These are phyloP conservation scores for Lactarius trivialis DNA, from an alignment of 768 basidiomycete species.

Conservation along the genomic window DNA sequence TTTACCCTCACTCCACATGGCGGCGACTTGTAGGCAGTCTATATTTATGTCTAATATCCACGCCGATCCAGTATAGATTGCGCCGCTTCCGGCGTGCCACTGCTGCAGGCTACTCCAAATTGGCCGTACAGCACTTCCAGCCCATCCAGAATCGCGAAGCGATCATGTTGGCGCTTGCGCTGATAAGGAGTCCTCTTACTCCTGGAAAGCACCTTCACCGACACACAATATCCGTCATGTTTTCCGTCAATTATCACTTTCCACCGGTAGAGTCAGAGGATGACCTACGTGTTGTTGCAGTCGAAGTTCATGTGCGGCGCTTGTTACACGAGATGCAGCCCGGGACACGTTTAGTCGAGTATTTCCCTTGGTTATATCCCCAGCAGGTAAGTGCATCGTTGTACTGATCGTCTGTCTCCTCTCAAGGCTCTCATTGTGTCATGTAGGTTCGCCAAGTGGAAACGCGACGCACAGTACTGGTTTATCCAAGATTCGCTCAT, in stretches of 20 bases:
- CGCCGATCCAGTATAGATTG: not conserved
- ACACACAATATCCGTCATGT: not conserved
- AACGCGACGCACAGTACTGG: slow-evolving; percentile 11
- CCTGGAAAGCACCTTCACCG: not conserved
- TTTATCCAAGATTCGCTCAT: slow-evolving; percentile 5
- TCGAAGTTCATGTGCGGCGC: not conserved
- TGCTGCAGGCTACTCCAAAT: not conserved
- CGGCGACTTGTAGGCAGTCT: not conserved
- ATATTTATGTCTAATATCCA: not conserved
- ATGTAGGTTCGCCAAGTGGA: slow-evolving; percentile 13
- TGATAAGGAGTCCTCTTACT: not conserved
- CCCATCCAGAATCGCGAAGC: not conserved
- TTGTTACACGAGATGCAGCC: not conserved
- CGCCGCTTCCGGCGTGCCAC: not conserved
- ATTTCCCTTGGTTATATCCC: slow-evolving; percentile 2
- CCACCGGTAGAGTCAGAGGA: not conserved
- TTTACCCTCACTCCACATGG: not conserved
- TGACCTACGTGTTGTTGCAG: not conserved
- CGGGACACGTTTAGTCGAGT: not conserved
- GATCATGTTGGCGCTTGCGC: not conserved
- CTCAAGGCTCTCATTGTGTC: too few relatives aligned
- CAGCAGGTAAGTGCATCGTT: not conserved
- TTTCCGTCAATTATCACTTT: not conserved
- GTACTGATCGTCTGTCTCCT: not conserved
- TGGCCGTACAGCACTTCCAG: not conserved